Percentiles rank a stretch among this genome's conserved stretches.
These are phyloP conservation scores for Kwoniella mangroviensis DNA, from an alignment of 768 basidiomycete species.

Conservation along the genomic window DNA sequence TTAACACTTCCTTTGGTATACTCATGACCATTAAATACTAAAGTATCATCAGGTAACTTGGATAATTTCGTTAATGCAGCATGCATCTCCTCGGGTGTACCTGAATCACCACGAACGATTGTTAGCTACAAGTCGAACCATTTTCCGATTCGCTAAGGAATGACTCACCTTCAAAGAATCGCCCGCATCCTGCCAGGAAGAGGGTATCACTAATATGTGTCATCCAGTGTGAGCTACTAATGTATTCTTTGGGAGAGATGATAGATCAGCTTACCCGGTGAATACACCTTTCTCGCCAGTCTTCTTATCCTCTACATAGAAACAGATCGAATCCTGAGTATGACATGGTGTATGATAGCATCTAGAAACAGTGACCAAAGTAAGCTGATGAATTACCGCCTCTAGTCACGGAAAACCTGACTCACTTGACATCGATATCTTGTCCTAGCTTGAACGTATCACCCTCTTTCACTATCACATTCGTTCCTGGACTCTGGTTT, in stretches of 20 bases:
- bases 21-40: constrained; percentile 89
- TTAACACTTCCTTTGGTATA: constrained; percentile 77
- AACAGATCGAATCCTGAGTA: constrained; percentile 96
- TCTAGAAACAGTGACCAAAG: constrained; percentile 47
- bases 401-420: constrained; percentile 46
- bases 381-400: background rate
- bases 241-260: no score
- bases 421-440: constrained; percentile 59
- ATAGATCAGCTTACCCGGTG: constrained; percentile 66
- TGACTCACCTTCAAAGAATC: constrained; percentile 76
- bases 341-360: constrained; percentile 90
- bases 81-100: constrained; percentile 68
- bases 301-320: constrained; percentile 68
- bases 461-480: constrained; percentile 76
- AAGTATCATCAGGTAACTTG: constrained; percentile 75
- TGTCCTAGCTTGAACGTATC: constrained; percentile 72
- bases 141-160: background rate
- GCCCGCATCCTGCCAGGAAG: constrained; percentile 81
- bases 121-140: constrained; percentile 56
- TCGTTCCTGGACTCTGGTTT: constrained; percentile 68
- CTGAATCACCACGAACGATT: constrained; percentile 26
- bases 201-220: no score
- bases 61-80: constrained; percentile 72
- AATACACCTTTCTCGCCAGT: constrained; percentile 74
- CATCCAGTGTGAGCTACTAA: no score